Percentiles rank a stretch among this genome's conserved stretches.
Conservation (phyloP, 225 moss, liverwort and hornwort species). For the Bryoerythrophyllum caledonicum region DNA sequence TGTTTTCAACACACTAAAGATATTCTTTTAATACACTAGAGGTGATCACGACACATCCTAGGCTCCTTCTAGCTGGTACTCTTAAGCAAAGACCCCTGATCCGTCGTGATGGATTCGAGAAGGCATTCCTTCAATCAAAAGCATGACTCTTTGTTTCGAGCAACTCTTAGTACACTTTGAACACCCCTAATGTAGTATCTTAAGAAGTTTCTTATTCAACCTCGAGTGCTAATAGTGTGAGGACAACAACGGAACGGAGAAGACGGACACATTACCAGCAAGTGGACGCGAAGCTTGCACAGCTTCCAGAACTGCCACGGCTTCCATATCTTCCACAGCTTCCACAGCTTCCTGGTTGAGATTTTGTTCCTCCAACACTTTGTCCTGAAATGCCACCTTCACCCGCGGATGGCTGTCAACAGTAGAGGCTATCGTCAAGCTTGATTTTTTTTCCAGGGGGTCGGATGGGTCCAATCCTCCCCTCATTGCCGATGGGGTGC, state of each 20-base stretch:
- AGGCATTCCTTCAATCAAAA: too few relatives aligned
- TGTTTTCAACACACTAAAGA: too few relatives aligned
- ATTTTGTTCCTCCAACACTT: not conserved
- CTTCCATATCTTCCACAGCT: not conserved
- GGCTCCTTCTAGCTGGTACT: too few relatives aligned
- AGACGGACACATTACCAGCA: slow-evolving; percentile 18
- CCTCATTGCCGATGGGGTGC: slow-evolving; percentile 19
- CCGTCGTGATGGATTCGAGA: too few relatives aligned
- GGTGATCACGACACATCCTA: too few relatives aligned
- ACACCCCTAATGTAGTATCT: too few relatives aligned
- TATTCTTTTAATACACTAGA: too few relatives aligned
- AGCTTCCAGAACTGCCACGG: not conserved
- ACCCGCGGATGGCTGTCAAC: not conserved
- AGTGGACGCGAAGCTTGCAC: too few relatives aligned
- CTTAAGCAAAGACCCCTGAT: too few relatives aligned
- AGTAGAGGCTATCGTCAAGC: slow-evolving; percentile 7
- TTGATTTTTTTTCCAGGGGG: slow-evolving; percentile 11
- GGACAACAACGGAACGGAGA: not conserved
- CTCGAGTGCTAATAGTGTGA: not conserved
- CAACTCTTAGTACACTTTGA: too few relatives aligned
- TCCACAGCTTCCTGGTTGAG: not conserved
- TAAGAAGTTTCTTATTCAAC: too few relatives aligned
- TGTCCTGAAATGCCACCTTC: slow-evolving; percentile 23
- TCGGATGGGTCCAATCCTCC: slow-evolving; percentile 2
- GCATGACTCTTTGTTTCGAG: too few relatives aligned